Evolutionary conservation across 2,329 filamentous ascomycete genomes (phyloP).

Genomic region (Tolypocladium inflatum): DNA sequence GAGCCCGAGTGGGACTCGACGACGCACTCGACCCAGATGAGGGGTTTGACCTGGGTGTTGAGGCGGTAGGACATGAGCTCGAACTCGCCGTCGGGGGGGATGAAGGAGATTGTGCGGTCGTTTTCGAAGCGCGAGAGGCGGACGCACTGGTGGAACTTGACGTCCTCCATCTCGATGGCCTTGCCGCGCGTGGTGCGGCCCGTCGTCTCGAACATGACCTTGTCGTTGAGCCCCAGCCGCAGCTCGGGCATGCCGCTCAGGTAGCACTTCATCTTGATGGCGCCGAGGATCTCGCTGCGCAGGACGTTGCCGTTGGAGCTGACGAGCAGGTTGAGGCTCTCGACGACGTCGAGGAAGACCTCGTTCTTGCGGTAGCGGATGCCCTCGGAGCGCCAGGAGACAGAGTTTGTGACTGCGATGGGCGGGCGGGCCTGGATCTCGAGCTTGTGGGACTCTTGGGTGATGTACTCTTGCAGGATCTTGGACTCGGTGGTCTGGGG

Average conservation of each 20-base stretch:
- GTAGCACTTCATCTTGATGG: slow-evolving; percentile 99
- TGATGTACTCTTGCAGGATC: slow-evolving; percentile 98
- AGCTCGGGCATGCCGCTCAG: slow-evolving; percentile 96
- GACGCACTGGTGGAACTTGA: slow-evolving; percentile 99
- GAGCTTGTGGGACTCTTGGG: slow-evolving; percentile 96
- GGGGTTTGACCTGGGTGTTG: slow-evolving; percentile 95
- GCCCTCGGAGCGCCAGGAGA: slow-evolving; percentile 95
- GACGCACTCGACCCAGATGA: slow-evolving; percentile 98
- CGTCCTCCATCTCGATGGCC: slow-evolving; percentile 98
- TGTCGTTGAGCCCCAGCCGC: slow-evolving; percentile 90
- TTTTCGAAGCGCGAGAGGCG: slow-evolving; percentile 94
- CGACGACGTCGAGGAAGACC: slow-evolving; percentile 95
- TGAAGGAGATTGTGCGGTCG: slow-evolving; percentile 97
- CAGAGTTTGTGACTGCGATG: slow-evolving; percentile 96
- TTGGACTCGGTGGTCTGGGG: slow-evolving; percentile 97
- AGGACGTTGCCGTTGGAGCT: slow-evolving; percentile 91
- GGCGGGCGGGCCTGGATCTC: slow-evolving; percentile 93
- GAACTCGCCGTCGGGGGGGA: slow-evolving; percentile 96
- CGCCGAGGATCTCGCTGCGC: slow-evolving; percentile 90
- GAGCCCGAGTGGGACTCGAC: slow-evolving; percentile 94
- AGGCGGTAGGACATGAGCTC: slow-evolving; percentile 98
- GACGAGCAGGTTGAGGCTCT: slow-evolving; percentile 91
- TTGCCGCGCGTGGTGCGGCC: slow-evolving; percentile 90
- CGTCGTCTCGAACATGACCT: slow-evolving; percentile 99
- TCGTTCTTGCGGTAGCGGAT: slow-evolving; percentile 99